phyloP scores from a whole-genome alignment of 1,284 basidiomycete genomes.

The Salmacisia buchloeana region DNA sequence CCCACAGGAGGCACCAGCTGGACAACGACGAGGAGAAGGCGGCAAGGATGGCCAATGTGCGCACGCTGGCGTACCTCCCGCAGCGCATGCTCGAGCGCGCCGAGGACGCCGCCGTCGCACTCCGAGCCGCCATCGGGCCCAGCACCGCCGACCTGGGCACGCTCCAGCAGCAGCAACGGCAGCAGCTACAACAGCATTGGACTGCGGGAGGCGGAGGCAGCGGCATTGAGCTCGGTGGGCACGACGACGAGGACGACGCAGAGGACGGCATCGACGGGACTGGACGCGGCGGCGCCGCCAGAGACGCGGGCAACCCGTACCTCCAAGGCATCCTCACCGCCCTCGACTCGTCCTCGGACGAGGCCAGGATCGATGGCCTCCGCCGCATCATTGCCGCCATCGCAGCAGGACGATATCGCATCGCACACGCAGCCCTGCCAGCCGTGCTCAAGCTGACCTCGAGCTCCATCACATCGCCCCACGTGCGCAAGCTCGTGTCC shows the following conservation, averaged over 20 bases:
- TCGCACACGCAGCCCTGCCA: constrained; percentile 67
- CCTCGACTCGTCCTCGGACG: constrained; percentile 40
- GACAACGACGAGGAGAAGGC: no score
- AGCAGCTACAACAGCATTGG: constrained; percentile 4
- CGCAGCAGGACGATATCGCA: constrained; percentile 73
- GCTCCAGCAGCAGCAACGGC: neutral
- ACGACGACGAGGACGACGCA: no score
- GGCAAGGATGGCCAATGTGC: neutral
- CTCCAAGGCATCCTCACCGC: constrained; percentile 22
- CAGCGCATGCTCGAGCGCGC: constrained; percentile 10
- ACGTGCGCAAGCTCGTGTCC: constrained; percentile 94
- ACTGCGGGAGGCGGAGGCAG: no score
- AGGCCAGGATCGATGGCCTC: constrained; percentile 40
- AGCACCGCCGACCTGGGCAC: neutral
- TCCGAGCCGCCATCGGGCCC: constrained; percentile 4
- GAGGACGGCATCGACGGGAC: neutral
- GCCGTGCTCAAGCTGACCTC: constrained; percentile 48
- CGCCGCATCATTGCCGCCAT: constrained; percentile 58
- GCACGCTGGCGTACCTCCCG: neutral
- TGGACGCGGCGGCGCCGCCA: no score
- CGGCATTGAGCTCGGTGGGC: no score
- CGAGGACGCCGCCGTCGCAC: constrained; percentile 9
- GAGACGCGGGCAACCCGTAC: constrained; percentile 7
- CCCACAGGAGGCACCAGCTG: neutral
- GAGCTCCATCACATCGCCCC: constrained; percentile 57